phyloP scores from a whole-genome alignment of 1,139 yeast genomes.

The Candida frijolesensis region DNA sequence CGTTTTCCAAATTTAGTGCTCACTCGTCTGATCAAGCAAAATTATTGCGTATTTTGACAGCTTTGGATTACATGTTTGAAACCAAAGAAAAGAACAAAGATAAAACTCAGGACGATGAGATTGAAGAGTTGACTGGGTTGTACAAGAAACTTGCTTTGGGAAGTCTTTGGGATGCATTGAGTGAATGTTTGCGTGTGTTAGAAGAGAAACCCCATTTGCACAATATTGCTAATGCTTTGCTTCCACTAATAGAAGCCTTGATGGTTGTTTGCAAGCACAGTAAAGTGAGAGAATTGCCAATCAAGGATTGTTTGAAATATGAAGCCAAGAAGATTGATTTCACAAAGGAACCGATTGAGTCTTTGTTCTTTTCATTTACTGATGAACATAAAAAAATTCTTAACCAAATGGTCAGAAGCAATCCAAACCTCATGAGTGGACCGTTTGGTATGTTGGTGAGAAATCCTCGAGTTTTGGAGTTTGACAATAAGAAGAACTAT shows the following conservation, averaged over 20 bases:
- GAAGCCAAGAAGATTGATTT: conserved; percentile 66
- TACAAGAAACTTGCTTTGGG: conserved; percentile 75
- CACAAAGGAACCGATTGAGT: conserved; percentile 75
- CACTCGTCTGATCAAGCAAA: conserved; percentile 89
- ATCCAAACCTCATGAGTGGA: conserved; percentile 95
- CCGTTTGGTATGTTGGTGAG: conserved; percentile 89
- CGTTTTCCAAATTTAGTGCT: conserved; percentile 70
- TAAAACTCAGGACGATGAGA: conserved; percentile 24
- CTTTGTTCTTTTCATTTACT: conserved; percentile 82
- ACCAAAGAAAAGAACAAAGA: conserved; percentile 28
- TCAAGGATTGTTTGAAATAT: conserved; percentile 56
- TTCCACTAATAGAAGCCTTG: conserved; percentile 87
- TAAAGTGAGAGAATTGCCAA: conserved; percentile 65
- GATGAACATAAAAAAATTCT: conserved; percentile 87
- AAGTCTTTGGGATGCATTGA: conserved; percentile 82
- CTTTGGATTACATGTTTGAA: conserved; percentile 81
- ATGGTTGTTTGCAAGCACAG: conserved; percentile 96
- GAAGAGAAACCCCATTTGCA: conserved; percentile 50
- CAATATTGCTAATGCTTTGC: conserved; percentile 76
- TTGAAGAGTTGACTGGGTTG: conserved; percentile 54
- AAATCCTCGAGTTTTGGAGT: conserved; percentile 88
- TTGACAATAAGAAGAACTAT: conserved; percentile 89
- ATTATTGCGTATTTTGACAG: conserved; percentile 79
- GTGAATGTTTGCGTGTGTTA: conserved; percentile 69
- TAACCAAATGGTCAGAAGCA: conserved; percentile 89